Percentiles rank a stretch among this genome's conserved stretches.
phyloP scores from a whole-genome alignment of 177 flowering plant species.

The Vitis hybrid region DNA sequence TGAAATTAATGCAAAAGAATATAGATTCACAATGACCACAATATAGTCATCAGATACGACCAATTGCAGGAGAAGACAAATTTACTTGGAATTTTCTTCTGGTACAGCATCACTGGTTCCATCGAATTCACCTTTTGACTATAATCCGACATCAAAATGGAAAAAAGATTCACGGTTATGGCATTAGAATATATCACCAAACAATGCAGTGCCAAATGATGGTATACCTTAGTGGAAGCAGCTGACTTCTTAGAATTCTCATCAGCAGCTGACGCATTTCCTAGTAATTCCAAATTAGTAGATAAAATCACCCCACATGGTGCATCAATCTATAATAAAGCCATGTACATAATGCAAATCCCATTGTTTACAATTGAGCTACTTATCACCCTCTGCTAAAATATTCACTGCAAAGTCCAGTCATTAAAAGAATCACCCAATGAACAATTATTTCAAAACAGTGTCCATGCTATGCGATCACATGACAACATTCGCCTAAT shows the following conservation, averaged over 20 bases:
- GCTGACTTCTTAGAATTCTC: slow-evolving; percentile 33
- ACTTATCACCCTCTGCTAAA: too few species aligned
- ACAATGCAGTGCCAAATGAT: not conserved
- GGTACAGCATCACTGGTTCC: slow-evolving; percentile 30
- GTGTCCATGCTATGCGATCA: too few species aligned
- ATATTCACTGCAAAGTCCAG: too few species aligned
- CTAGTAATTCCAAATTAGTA: slow-evolving; percentile 16
- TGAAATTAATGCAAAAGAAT: slow-evolving; percentile 14
- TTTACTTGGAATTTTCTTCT: slow-evolving; percentile 84
- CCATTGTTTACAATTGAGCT: too few species aligned
- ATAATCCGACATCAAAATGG: slow-evolving; percentile 11
- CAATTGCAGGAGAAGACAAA: slow-evolving; percentile 8
- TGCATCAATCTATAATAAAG: too few species aligned
- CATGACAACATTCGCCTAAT: too few species aligned
- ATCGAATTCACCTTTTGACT: slow-evolving; percentile 49
- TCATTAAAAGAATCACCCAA: too few species aligned
- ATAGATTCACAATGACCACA: not conserved
- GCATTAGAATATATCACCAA: not conserved
- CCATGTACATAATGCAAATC: too few species aligned
- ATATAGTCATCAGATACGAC: slow-evolving; percentile 2
- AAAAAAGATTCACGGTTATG: slow-evolving; percentile 8
- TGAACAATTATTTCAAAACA: too few species aligned
- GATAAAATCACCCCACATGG: not conserved
- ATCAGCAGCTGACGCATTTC: slow-evolving; percentile 30
- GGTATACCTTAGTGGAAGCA: slow-evolving; percentile 46